Conservation (phyloP, 306 rosid genomes). For the Prunus campanulata region DNA sequence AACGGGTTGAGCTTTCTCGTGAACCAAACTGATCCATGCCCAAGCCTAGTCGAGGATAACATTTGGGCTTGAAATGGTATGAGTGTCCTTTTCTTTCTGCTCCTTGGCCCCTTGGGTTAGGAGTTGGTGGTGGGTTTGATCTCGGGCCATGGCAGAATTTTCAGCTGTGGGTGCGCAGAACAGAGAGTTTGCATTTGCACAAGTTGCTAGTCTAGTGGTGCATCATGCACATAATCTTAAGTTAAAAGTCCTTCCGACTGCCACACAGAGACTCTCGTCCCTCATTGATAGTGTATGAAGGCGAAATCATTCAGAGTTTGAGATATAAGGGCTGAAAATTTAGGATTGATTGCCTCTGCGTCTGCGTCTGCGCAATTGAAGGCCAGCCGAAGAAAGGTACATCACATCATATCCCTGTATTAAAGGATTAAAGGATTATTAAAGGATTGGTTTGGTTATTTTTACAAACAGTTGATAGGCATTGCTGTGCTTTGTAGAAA, state of each 20-base stretch:
- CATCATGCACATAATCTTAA: no score
- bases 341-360: neutral
- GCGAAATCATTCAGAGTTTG: slow-evolving; percentile 3
- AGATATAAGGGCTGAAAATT: neutral
- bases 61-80: neutral
- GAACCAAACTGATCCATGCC: no score
- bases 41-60: neutral
- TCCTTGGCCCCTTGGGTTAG: neutral
- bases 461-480: neutral
- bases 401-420: neutral
- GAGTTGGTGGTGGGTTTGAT: neutral
- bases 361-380: neutral
- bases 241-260: neutral
- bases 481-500: neutral
- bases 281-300: neutral
- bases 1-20: no score
- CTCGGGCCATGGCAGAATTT: neutral
- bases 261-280: neutral
- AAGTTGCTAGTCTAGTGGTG: no score
- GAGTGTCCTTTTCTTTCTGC: neutral
- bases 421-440: no score
- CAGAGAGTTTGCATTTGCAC: neutral
- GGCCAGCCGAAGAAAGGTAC: neutral
- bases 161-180: neutral
- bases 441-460: neutral